A percentile compares a stretch with the other conserved stretches of the same genome.
phyloP scores from a whole-genome alignment of 768 basidiomycete genomes.

The Mycena galericulata region DNA sequence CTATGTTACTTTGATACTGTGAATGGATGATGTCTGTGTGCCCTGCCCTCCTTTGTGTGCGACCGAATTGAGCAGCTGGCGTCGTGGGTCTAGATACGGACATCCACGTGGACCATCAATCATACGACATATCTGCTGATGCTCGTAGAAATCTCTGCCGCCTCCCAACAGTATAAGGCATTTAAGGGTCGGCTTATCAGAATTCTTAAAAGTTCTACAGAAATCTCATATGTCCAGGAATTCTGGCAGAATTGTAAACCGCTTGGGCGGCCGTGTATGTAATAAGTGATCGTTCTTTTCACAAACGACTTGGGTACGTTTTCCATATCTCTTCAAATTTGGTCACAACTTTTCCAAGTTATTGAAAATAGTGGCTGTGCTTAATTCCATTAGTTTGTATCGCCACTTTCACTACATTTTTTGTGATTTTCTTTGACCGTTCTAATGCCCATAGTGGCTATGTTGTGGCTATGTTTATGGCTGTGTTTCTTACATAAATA shows the following conservation, averaged over 20 bases:
- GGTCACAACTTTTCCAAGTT: too few relatives aligned
- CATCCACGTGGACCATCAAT: neutral
- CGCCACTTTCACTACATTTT: too few relatives aligned
- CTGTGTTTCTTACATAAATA: too few relatives aligned
- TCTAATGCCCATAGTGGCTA: too few relatives aligned
- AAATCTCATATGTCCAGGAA: neutral
- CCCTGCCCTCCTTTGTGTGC: neutral
- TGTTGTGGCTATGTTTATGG: too few relatives aligned
- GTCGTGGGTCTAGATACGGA: neutral
- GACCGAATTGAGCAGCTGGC: neutral
- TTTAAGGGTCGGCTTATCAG: neutral
- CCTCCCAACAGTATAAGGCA: neutral
- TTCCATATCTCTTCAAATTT: too few relatives aligned
- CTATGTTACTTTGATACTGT: neutral
- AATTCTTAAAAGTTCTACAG: neutral
- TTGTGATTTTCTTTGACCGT: too few relatives aligned
- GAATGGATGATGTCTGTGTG: neutral
- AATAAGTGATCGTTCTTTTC: too few relatives aligned
- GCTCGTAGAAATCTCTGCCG: neutral
- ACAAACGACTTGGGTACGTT: too few relatives aligned
- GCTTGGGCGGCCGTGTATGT: neutral
- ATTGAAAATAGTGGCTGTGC: too few relatives aligned
- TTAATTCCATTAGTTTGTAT: too few relatives aligned
- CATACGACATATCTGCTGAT: too few relatives aligned
- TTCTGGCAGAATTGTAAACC: neutral